Evolutionary conservation across 2,329 filamentous ascomycete genomes (phyloP), one percentile per base, ranked within the genome.

Genomic region (Thielaviopsis punctulata): DNA sequence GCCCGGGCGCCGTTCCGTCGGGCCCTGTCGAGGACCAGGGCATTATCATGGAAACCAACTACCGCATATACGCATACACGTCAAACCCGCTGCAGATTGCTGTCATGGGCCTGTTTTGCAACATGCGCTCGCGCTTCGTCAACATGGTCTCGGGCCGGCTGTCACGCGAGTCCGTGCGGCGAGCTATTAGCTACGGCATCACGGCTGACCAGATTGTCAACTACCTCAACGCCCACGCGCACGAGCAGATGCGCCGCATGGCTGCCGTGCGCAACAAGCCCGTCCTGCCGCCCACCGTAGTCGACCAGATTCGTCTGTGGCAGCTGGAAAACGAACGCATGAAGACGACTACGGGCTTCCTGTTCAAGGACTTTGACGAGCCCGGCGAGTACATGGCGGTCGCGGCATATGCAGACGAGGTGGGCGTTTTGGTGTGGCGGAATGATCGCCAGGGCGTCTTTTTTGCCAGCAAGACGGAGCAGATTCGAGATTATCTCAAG

Each of bases 41-140:
- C 69, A 87, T 98, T 62, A 89, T 98, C 61, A 79, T 98, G 58
- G 92, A 98, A 70, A 98, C 92, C 8, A 98, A 98, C 68, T 96
- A 95, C 69, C 85, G 92, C 23, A 70, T 98, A 59, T 98, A 98
- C 69, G 92, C 92, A 27, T 98, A 98, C 69, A 96, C 93, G 6
- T 83, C 84, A 30, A 95, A 88, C 0, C 86, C 89, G 0, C 78
- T 98, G 1, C 90, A 95, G 65, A 98, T 96, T 58, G 87, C 88
- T 51, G 87, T 98, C 55, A 80, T 98, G 45, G 82, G 83, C 39
- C 82, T 98, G 57, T 98, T 98, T 69, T 79, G 83, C 49, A 83
- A 84, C 55, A 80, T 98, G 52, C 83, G 82, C 60, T 88, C 89
- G 65, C 87, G 92, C 57, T 96, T 94, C 69, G 85, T 86, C 1